Evolutionary conservation across 192 early-diverging fungal genomes (phyloP), one percentile per base, ranked within the genome.

Genomic region (Dispira simplex): DNA sequence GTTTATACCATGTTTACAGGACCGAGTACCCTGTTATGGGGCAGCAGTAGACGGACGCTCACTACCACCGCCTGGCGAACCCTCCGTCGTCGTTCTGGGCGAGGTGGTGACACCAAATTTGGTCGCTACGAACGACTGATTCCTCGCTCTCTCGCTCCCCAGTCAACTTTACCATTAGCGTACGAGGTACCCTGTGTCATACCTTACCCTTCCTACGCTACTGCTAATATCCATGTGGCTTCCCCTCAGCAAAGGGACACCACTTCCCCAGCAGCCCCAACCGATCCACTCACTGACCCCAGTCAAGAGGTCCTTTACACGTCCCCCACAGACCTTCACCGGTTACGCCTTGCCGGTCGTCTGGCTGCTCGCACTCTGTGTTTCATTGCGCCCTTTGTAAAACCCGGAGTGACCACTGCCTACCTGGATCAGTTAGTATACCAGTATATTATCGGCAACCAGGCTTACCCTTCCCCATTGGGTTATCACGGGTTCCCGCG

Each of bases 381-480:
- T 18, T 68, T 84, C 13, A 82, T 82, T 18, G 77, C 75, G 3
- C 64, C 70, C 12, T 69, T 86, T 71, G 68, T 71, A 52, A 56
- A 71, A 63, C 67, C 73, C 21, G 78, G 76, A 16, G 53, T 71
- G 11, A 81, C 76, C 0, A 85, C 83, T 0, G 73, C 68, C 11
- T 63, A 65, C 9, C 82, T 83, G 21, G 79, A 84, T 65, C 25
- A 55, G 8, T 39, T 39, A 16, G 47, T 88, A 12, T 84, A 89
- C 66, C 70, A 63, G 21, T 74, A 70, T 23, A 81, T 88, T 46
- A 54, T 86, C 20, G 46, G 47, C 5, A 62, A 69, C 14, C 70
- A 67, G 23, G 90, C 83, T 1, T 90, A 89, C 52, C 87, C 88
- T 23, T 87, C 85, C 26, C 87, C 88, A n/a, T 74, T 92, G 11